Evolutionary conservation across 2,329 filamentous ascomycete species (phyloP), one percentile per base, ranked within the genome.

Genomic region (Aspergillus oerlinghausenensis): DNA sequence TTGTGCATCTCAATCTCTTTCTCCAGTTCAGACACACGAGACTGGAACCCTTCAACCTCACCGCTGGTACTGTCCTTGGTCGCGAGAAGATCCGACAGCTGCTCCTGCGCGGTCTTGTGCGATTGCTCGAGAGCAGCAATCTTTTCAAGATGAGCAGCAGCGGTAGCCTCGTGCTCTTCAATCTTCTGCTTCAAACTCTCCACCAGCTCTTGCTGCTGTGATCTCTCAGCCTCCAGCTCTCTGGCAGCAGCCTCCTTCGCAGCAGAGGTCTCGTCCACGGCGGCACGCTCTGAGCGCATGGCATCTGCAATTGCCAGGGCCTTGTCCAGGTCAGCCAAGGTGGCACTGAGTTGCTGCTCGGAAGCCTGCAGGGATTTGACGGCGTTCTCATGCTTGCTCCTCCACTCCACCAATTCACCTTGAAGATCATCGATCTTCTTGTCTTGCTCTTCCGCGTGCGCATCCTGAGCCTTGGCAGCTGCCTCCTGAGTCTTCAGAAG

Each of bases 91-190:
- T 88, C 82, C 42, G 90, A 84, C 10, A 95, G 80, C 65, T 93
- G 83, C 49, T 82, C 75, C 65, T 85, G 84, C 51, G 88, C 83
- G 26, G 82, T 80, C 32, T 82, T 73, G 68, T 95, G 88, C 3
- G 87, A 84, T 61, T 86, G 77, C 72, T 96, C 91, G 14, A 96
- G 80, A 62, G 89, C 84, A 3, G 85, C 80, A 29, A 96, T 86
- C 65, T 87, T 89, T 42, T 82, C 70, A 11, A 85, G 79, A 65
- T 92, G 90, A 62, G 79, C 81, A 60, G 83, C 82, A 65, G 95
- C 87, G 40, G 89, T 84, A 3, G 82, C 77, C 75, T 89, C 92
- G 75, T 96, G 92, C 68, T 91, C 86, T 52, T 92, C 86, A 53
- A 97, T 87, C 69, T 96, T 88, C 57, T 76, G 81, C 60, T 89